phyloP scores from a whole-genome alignment of 805 yeast species.

The Sugiyamaella smithiae region DNA sequence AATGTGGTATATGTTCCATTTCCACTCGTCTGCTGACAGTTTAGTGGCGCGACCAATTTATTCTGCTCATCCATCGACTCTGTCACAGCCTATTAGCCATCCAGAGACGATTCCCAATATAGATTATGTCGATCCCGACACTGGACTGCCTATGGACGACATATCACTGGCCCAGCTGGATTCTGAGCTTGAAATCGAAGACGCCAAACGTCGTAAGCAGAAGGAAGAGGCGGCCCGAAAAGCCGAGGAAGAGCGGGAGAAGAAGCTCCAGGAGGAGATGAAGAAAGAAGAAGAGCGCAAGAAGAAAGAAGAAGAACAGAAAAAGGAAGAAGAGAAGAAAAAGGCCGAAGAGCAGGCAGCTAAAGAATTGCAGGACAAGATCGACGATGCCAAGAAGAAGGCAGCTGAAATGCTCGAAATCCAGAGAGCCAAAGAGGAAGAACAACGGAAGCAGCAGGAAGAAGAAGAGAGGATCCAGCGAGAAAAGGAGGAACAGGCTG shows the following conservation, averaged over 20 bases:
- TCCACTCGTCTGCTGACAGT: background rate
- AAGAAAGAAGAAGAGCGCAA: background rate
- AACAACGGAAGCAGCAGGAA: background rate
- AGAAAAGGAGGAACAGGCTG: background rate
- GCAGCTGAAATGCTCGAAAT: background rate
- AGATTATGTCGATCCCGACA: constrained; percentile 3
- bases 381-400: background rate
- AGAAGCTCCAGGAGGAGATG: background rate
- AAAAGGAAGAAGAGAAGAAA: background rate
- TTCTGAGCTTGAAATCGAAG: background rate
- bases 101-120: background rate
- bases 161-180: background rate
- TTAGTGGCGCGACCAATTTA: background rate
- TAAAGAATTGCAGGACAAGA: background rate
- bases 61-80: background rate
- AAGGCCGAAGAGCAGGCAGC: background rate
- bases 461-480: background rate
- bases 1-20: background rate
- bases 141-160: background rate
- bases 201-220: background rate
- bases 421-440: background rate
- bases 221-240: background rate
- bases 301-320: background rate
- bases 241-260: background rate
- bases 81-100: background rate